Conservation (phyloP, 2,329 filamentous ascomycete genomes). For the Pseudofabraea citricarpa region DNA sequence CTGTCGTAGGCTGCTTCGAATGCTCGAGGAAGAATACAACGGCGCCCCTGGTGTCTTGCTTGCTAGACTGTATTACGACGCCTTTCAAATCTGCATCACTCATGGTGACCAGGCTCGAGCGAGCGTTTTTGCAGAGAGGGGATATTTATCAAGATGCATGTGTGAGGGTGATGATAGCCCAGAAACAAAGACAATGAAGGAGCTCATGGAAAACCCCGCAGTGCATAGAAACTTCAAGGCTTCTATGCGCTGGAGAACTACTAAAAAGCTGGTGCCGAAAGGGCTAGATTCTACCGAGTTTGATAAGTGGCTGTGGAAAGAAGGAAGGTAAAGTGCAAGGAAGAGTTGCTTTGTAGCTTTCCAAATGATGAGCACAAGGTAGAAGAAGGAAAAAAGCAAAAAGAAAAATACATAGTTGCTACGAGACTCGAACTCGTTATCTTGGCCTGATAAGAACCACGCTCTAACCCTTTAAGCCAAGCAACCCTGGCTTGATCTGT, state of each 20-base stretch:
- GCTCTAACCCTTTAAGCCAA: too few species aligned
- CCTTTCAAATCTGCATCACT: slow-evolving; percentile 35
- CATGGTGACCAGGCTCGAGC: slow-evolving; percentile 40
- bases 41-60: slow-evolving; percentile 20
- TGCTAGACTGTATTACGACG: slow-evolving; percentile 36
- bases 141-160: slow-evolving; percentile 29
- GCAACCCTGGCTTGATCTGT: too few species aligned
- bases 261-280: slow-evolving; percentile 14
- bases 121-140: slow-evolving; percentile 35
- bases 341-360: too few species aligned
- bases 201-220: slow-evolving; percentile 15
- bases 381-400: too few species aligned
- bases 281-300: slow-evolving; percentile 15
- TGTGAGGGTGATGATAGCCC: slow-evolving; percentile 36
- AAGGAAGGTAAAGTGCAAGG: too few species aligned
- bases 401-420: too few species aligned
- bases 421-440: too few species aligned
- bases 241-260: slow-evolving; percentile 17
- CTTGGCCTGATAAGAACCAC: too few species aligned
- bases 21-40: slow-evolving; percentile 22
- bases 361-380: too few species aligned
- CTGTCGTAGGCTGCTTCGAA: slow-evolving; percentile 22
- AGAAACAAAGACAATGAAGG: slow-evolving; percentile 24
- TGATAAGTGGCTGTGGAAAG: slow-evolving; percentile 26
- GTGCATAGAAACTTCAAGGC: slow-evolving; percentile 19